phyloP scores from a whole-genome alignment of 768 basidiomycete genomes.

The Auriscalpium vulgare region DNA sequence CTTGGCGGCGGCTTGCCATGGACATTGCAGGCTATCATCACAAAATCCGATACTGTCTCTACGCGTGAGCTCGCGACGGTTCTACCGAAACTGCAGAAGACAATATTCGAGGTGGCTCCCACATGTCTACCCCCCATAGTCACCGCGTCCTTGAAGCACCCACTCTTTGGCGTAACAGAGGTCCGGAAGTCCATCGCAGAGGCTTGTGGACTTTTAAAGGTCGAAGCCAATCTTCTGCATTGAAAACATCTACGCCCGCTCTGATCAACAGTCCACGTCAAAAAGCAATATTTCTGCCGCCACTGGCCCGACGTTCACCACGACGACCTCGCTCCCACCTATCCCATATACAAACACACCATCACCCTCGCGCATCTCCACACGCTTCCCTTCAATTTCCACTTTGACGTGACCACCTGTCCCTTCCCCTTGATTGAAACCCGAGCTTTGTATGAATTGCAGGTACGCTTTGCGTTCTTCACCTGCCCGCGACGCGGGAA shows the following conservation, averaged over 20 bases:
- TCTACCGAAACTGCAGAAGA: slow-evolving; percentile 36
- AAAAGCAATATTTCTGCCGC: background rate
- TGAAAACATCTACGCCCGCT: background rate
- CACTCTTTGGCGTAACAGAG: slow-evolving; percentile 47
- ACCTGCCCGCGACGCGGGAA: background rate
- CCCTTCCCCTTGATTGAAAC: slow-evolving; percentile 37
- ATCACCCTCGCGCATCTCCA: background rate
- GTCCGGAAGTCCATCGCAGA: slow-evolving; percentile 51
- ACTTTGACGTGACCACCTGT: slow-evolving; percentile 38
- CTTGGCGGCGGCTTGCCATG: slow-evolving; percentile 34
- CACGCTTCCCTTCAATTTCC: background rate
- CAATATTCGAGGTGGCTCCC: slow-evolving; percentile 47
- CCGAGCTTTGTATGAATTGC: background rate
- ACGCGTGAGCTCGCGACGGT: slow-evolving; percentile 24
- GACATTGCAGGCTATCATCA: slow-evolving; percentile 65
- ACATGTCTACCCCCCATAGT: slow-evolving; percentile 61
- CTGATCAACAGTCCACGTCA: background rate
- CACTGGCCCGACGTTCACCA: background rate
- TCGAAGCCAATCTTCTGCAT: background rate
- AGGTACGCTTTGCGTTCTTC: background rate
- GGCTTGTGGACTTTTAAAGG: slow-evolving; percentile 36
- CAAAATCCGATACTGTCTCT: slow-evolving; percentile 55
- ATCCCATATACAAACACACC: background rate
- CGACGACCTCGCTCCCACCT: background rate
- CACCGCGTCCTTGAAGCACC: slow-evolving; percentile 41